These are phyloP conservation scores for Microsporum audouinii DNA, from an alignment of 2,329 filamentous ascomycete genomes.

Conservation along the genomic window DNA sequence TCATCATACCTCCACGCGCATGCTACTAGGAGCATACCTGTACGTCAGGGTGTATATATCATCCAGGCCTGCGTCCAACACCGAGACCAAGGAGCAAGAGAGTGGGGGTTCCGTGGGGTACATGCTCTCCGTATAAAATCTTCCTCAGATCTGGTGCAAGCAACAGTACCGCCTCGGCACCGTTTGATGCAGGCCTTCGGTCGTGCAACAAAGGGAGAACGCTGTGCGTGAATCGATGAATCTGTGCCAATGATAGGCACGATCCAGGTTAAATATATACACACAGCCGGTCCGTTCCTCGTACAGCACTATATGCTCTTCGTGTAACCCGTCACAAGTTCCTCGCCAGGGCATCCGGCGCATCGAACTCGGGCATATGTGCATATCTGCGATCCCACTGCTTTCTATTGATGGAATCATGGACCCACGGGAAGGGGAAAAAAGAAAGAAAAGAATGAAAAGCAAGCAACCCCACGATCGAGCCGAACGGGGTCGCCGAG, in stretches of 20 bases:
- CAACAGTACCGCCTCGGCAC: background rate
- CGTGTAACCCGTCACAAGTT: background rate
- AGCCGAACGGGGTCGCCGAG: background rate
- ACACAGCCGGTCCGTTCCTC: background rate
- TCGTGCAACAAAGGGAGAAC: background rate
- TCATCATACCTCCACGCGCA: background rate
- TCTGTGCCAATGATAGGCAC: background rate
- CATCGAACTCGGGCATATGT: background rate
- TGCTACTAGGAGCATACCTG: background rate
- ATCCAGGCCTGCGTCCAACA: background rate
- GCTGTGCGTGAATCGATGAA: background rate
- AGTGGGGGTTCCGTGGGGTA: background rate
- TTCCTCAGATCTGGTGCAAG: background rate
- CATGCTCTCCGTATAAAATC: background rate
- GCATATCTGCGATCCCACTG: background rate
- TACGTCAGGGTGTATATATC: background rate
- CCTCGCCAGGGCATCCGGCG: background rate
- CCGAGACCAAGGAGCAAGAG: background rate
- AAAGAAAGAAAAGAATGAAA: background rate
- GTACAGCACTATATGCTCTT: constrained; percentile 1
- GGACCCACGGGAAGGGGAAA: background rate
- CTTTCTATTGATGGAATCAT: background rate
- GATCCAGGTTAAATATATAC: background rate
- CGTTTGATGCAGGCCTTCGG: background rate
- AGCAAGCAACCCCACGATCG: background rate